Evolutionary conservation across 2,329 filamentous ascomycete genomes (phyloP), one percentile per base, ranked within the genome.

Genomic region (Fusarium sp.): DNA sequence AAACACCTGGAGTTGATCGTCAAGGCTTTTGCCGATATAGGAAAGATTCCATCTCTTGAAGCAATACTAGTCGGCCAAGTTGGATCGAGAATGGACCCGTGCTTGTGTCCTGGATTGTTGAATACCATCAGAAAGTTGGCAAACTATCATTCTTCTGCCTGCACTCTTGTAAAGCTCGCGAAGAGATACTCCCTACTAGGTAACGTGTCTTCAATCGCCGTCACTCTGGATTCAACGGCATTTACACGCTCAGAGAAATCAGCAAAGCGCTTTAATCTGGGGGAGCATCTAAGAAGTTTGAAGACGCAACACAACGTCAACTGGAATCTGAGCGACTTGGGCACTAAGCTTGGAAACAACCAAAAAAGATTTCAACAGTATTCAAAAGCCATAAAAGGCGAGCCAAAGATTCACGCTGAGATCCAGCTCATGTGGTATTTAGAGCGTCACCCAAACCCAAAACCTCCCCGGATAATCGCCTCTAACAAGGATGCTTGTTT

Each of bases 381-480:
- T 13, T 61, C 56, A 7, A 21, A 33, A 8, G 29, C 8, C 10
- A 9, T 14, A 5, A 36, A 36, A 9, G 41, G 21, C 4, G 36
- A 51, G 2, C 41, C 52, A 3, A 68, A 48, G 29, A 45, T 69
- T 6, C 64, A 69, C 27, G 64, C 66, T 9, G 67, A 69, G 42
- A 60, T 69, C 5, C 66, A 69, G 38, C 62, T 69, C 14, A 37
- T 63, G 2, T 65, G 62, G 49, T 49, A 69, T 21, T 35, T 67
- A 2, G 50, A 63, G 4, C 31, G 38, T 15, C 50, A 49, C 10
- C 33, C 23, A 36, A 31, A n/a, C 14, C 33, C 46, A 15, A 39
- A 13, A 3, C 53, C 49, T 5, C 63, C 66, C 1, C 44, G 67
- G 29, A 25, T 70, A 1, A 65, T 69, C 11, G 55, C 59, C n/a